Evolutionary conservation across 345 rosid genomes (phyloP).

Genomic region (Barbarea vulgaris): DNA sequence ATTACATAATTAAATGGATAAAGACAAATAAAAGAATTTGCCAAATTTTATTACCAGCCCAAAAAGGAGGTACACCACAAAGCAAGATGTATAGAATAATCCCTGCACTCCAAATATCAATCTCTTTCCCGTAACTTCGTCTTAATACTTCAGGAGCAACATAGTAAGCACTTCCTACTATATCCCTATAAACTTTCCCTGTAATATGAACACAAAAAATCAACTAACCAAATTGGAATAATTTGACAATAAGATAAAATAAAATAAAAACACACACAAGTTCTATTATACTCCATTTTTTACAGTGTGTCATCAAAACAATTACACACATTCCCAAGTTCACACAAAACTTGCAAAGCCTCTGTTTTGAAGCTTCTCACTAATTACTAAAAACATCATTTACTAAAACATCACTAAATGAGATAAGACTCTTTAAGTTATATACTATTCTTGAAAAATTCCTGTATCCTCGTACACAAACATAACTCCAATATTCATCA

Average conservation of each 20-base stretch:
- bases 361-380: slow-evolving; percentile 11
- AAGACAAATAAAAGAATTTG: background rate
- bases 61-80: slow-evolving; percentile 91
- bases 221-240: slow-evolving; percentile 13
- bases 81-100: slow-evolving; percentile 83
- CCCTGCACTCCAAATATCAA: slow-evolving; percentile 90
- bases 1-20: background rate
- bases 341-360: slow-evolving; percentile 2
- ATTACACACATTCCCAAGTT: background rate
- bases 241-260: background rate
- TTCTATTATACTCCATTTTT: background rate
- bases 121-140: slow-evolving; percentile 86
- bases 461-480: background rate
- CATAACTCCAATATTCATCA: background rate
- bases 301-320: background rate
- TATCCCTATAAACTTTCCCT: slow-evolving; percentile 72
- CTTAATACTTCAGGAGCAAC: slow-evolving; percentile 90
- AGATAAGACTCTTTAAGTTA: background rate
- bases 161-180: slow-evolving; percentile 92
- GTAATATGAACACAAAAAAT: slow-evolving; percentile 7
- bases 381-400: no score
- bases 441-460: background rate
- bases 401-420: background rate
- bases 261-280: background rate
- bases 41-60: slow-evolving; percentile 67